Conservation (phyloP, 768 basidiomycete species). For the Agaricus subrufescens region DNA sequence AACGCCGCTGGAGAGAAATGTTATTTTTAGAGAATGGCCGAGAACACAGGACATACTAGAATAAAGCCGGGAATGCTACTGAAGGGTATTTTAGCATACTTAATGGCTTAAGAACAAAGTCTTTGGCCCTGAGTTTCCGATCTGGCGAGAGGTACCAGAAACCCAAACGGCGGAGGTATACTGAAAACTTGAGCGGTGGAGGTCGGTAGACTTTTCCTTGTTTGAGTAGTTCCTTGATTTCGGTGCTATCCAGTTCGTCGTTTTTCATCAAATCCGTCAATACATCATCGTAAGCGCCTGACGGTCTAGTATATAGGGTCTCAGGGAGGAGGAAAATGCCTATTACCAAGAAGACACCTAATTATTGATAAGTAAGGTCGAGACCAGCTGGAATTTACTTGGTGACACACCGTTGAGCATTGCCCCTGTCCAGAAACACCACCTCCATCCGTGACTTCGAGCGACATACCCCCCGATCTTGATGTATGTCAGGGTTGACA, state of each 20-base stretch:
- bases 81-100: constrained; percentile 38
- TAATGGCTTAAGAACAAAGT: constrained; percentile 29
- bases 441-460: constrained; percentile 31
- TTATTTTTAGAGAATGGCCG: neutral
- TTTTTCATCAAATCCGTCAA: constrained; percentile 11
- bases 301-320: constrained; percentile 31
- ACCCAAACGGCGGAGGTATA: constrained; percentile 24
- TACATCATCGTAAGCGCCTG: constrained; percentile 9
- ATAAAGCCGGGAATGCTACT: constrained; percentile 30
- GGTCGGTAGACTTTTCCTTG: constrained; percentile 18
- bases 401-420: constrained; percentile 27
- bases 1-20: constrained; percentile 21
- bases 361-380: neutral
- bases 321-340: constrained; percentile 37
- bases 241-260: constrained; percentile 5
- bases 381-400: neutral
- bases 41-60: constrained; percentile 22
- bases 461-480: constrained; percentile 35
- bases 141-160: constrained; percentile 26
- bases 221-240: constrained; percentile 8
- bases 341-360: constrained; percentile 25
- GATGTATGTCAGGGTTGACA: neutral
- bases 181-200: constrained; percentile 21
- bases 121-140: constrained; percentile 20
- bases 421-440: constrained; percentile 40